Conservation (phyloP, 495 filamentous ascomycete genomes). For the Talaromyces wortmannii region DNA sequence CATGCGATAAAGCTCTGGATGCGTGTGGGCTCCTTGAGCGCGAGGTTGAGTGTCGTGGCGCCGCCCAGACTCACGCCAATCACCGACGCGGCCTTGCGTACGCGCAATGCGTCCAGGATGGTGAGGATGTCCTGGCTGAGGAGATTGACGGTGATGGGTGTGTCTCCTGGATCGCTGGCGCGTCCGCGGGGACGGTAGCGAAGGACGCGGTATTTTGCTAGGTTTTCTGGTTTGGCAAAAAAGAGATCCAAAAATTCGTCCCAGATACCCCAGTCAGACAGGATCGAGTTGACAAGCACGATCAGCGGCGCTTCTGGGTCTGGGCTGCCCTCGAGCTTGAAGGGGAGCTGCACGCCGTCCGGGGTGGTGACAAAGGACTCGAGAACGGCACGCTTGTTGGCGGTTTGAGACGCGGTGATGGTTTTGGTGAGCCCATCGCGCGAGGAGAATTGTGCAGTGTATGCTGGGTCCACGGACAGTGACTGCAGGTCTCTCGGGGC, state of each 20-base stretch:
- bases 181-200: constrained; percentile 49
- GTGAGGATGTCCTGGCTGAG: constrained; percentile 57
- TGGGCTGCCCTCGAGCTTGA: constrained; percentile 65
- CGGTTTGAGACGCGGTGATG: constrained; percentile 35
- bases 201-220: constrained; percentile 40
- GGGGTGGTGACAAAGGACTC: constrained; percentile 58
- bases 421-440: constrained; percentile 48
- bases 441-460: constrained; percentile 39
- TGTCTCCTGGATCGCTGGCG: neutral
- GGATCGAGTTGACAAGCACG: constrained; percentile 68
- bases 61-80: constrained; percentile 76
- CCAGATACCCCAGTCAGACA: constrained; percentile 71
- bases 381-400: constrained; percentile 40
- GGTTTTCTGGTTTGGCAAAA: constrained; percentile 47
- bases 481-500: constrained; percentile 59
- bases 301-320: constrained; percentile 60
- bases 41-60: constrained; percentile 63
- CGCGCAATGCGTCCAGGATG: constrained; percentile 52
- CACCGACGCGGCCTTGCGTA: constrained; percentile 50
- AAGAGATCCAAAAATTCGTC: constrained; percentile 57
- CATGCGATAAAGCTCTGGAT: constrained; percentile 61
- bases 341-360: constrained; percentile 62
- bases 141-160: constrained; percentile 47
- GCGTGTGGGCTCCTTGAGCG: constrained; percentile 54
- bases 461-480: constrained; percentile 21